Base-by-base conservation (phyloP, 495 filamentous ascomycete species). In the Aspergillus funiculosus region DNA sequence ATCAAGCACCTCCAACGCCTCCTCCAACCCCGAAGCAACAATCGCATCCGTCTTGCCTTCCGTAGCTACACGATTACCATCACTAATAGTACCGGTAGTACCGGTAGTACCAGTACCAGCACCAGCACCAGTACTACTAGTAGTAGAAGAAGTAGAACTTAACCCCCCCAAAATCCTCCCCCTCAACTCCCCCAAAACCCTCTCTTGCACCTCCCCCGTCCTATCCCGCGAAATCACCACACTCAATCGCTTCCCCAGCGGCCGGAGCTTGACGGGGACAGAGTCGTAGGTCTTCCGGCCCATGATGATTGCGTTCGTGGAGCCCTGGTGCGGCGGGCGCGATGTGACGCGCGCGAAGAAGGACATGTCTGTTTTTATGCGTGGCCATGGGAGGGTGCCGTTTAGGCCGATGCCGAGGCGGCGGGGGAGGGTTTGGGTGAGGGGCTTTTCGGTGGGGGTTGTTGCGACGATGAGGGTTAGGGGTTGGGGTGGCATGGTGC, bases 221-320 rank as follows among this genome's bases (percentile, higher is more conserved):
- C 25, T 51, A 46, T 69, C 57, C 17, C 84, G 71, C 25, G 79
- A 83, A 39, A 98, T 60, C 35, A 98, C 80, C 7, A 95, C 76
- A 53, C 88, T 97, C 4, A 85, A 62, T 19, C 92, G 63, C 18
- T 77, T 86, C 35, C 75, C 81, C 9, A 98, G 68, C 22, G 92
- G 92, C n/a, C 89, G 76, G 54, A 89, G 85, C 9, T 66, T 68
- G 0, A 64, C 55, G 2, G 91, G 91, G 3, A 98, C 88, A 32
- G 79, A 85, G 20, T 91, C 85, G 81, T 89, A 98, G 0, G 92
- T 96, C 66, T 92, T 95, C 51, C 92, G 86, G 37, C 92, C 92
- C 91, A 98, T 98, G 57, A 98, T 83, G 18, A 98, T 83, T 0
- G 85, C 86, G 58, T 97, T 98, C 0, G 64, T 64, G 15, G 54